Base-by-base conservation (phyloP, 352 stramenopile species). In the Peronosclerospora sorghi region DNA sequence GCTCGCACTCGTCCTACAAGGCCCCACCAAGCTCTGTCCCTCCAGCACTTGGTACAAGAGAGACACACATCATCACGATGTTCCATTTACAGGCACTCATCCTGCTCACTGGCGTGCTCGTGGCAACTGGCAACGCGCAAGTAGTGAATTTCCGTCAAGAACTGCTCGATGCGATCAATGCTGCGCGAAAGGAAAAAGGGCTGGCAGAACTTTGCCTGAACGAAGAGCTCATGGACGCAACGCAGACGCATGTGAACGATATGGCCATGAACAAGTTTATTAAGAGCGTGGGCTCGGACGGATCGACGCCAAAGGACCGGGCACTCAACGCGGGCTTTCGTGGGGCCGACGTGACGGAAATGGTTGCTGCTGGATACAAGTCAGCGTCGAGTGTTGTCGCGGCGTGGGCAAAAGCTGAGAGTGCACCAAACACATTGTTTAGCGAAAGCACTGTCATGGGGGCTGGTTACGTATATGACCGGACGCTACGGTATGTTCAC, bases 61-160 rank as follows among this genome's bases (percentile, higher is more conserved):
- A n/a, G n/a, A n/a, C n/a, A n/a, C n/a, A n/a, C n/a, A n/a, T n/a
- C n/a, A n/a, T n/a, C 6, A 26, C 21, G 3, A 26, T 26, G 21
- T 6, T 26, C 21, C 21, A 26, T 26, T 6, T 26, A 18, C 58
- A 21, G 17, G 30, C 39, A 20, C 34, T 62, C 38, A 35, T 35
- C 8, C 24, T 51, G 24, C 44, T 40, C 39, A 48, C 21, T 3
- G 20, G 51, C 30, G 53, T 41, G 15, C 42, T 62, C 14, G 35
- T 55, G 12, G 48, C 36, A n/a, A 15, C 37, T 1, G 59, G 34
- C 18, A 54, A 39, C 46, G 36, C 46, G 26, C 64, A 69, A 46
- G 62, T 51, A 14, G 41, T 74, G 18, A 67, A 65, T 54, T 77
- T 77, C 40, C 66, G 66, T 20, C 30, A 56, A 41, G 59, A 77